Conservation (phyloP, 2,329 filamentous ascomycete species). For the Rachicladosporium sp. region DNA sequence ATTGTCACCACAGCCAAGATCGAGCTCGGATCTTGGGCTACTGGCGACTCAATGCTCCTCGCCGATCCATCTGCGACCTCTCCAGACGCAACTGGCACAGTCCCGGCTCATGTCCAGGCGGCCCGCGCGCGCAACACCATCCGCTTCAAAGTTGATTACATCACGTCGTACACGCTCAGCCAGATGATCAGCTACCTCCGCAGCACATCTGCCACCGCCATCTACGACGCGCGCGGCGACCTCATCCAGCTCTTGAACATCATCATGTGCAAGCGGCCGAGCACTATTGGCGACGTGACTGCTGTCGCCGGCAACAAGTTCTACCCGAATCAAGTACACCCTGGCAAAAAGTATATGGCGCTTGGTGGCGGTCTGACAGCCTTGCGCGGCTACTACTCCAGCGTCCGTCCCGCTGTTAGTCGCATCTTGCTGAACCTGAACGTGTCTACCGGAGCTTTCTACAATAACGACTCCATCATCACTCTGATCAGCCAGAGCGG, state of each 20-base stretch:
- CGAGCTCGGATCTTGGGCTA: not conserved
- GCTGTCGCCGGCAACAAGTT: conserved; percentile 43
- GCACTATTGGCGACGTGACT: conserved; percentile 28
- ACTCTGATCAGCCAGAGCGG: conserved; percentile 24
- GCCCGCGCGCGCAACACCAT: conserved; percentile 23
- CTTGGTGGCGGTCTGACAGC: conserved; percentile 44
- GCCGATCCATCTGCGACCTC: not conserved
- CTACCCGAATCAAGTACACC: conserved; percentile 30
- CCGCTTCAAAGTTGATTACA: conserved; percentile 24
- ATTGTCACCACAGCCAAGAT: conserved; percentile 18
- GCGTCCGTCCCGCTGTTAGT: conserved; percentile 45
- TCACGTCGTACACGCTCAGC: conserved; percentile 23
- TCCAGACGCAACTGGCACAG: too few species aligned
- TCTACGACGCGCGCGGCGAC: conserved; percentile 36
- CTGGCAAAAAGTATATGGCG: conserved; percentile 22
- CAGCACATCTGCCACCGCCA: conserved; percentile 22
- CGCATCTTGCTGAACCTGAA: conserved; percentile 52
- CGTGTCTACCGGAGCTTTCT: conserved; percentile 48
- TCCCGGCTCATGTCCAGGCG: conserved; percentile 7
- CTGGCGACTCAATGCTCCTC: not conserved
- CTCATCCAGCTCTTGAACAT: conserved; percentile 48
- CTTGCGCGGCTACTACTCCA: conserved; percentile 49
- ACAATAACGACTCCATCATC: conserved; percentile 28
- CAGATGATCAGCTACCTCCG: conserved; percentile 35
- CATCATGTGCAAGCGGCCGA: conserved; percentile 40